phyloP scores from a whole-genome alignment of 2,329 filamentous ascomycete genomes.

The Aspergillus neoniger region DNA sequence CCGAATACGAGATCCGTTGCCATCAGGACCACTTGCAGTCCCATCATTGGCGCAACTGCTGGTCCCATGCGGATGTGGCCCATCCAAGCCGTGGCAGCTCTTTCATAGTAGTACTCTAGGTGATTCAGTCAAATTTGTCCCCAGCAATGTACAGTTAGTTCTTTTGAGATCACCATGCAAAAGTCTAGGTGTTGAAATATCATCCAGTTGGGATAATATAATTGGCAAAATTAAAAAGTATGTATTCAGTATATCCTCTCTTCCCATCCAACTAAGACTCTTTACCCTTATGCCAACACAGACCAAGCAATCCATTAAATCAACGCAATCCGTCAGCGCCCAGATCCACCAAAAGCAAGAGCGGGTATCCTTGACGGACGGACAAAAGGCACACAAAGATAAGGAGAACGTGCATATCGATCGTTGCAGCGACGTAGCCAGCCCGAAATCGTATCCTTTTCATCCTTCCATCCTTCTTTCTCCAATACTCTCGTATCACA shows the following conservation, averaged over 20 bases:
- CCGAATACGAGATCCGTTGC: neutral
- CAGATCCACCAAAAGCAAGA: neutral
- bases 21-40: neutral
- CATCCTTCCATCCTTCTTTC: neutral
- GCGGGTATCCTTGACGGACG: constrained; percentile 5
- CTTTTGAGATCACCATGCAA: too few relatives aligned
- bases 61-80: neutral
- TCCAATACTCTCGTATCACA: neutral
- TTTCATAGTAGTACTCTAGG: neutral
- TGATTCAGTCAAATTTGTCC: too few relatives aligned
- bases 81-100: neutral
- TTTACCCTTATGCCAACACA: neutral
- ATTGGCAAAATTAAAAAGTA: neutral
- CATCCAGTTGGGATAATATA: neutral
- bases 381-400: neutral
- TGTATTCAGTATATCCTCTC: neutral
- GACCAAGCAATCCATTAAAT: neutral
- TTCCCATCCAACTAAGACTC: neutral
- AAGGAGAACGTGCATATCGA: neutral
- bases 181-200: neutral
- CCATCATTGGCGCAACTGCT: neutral
- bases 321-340: neutral
- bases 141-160: too few relatives aligned
- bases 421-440: neutral
- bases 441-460: neutral